phyloP scores from a whole-genome alignment of 805 yeast species.

The Barnettozyma pratensis region DNA sequence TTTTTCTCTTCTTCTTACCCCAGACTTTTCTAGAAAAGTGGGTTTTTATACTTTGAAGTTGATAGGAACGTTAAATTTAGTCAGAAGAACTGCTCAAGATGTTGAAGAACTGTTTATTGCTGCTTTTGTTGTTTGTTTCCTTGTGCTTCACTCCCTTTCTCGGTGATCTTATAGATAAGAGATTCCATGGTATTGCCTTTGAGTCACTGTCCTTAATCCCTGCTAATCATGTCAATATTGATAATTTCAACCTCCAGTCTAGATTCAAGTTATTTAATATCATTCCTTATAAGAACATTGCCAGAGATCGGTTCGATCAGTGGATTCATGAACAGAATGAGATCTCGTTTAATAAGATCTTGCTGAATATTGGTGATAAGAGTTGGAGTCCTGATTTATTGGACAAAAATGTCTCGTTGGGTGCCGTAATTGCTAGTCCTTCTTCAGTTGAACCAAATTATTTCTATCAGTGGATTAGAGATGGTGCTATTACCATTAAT shows the following conservation, averaged over 20 bases:
- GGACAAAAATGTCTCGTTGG: constrained; percentile 43
- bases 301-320: constrained; percentile 30
- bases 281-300: constrained; percentile 15
- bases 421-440: constrained; percentile 84
- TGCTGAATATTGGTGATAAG: constrained; percentile 45
- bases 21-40: background rate
- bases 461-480: constrained; percentile 88
- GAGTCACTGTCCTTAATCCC: background rate
- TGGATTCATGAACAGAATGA: constrained; percentile 42
- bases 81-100: background rate
- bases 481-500: constrained; percentile 74
- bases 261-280: constrained; percentile 16
- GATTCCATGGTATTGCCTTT: background rate
- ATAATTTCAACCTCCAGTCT: constrained; percentile 22
- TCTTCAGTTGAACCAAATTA: constrained; percentile 69
- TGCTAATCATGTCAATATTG: constrained; percentile 6
- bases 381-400: constrained; percentile 23
- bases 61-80: background rate
- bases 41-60: background rate
- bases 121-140: constrained; percentile 2
- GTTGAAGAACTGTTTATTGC: background rate
- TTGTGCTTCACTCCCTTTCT: constrained; percentile 1
- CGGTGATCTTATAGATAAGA: background rate
- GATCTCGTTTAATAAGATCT: constrained; percentile 36
- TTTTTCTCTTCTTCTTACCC: background rate